A percentile compares a stretch with the other conserved stretches of the same genome.
phyloP scores from a whole-genome alignment of 352 stramenopile genomes.

The Pythium volutum region DNA sequence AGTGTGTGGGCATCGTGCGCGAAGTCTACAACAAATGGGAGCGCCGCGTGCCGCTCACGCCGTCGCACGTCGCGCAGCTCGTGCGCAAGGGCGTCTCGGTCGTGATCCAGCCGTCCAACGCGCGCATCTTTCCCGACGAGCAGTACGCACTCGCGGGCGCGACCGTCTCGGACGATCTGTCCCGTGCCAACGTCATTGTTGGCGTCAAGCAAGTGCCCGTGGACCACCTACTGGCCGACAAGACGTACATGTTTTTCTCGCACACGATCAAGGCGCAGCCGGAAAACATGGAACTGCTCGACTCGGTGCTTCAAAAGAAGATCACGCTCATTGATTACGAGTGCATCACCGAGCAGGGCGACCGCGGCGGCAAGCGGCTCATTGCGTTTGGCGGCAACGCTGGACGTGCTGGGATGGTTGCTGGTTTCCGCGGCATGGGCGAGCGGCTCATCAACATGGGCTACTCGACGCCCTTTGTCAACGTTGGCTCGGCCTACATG shows the following conservation, averaged over 20 bases:
- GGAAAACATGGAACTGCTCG: slow-evolving; percentile 95
- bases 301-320: slow-evolving; percentile 89
- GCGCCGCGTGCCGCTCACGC: slow-evolving; percentile 90
- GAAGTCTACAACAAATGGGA: slow-evolving; percentile 97
- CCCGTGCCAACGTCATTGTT: slow-evolving; percentile 88
- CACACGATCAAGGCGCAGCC: slow-evolving; percentile 97
- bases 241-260: slow-evolving; percentile 97
- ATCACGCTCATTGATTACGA: slow-evolving; percentile 97
- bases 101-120: slow-evolving; percentile 90
- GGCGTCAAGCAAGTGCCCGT: slow-evolving; percentile 94
- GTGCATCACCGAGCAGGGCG: slow-evolving; percentile 89
- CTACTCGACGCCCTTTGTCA: slow-evolving; percentile 94
- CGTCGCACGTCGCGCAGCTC: slow-evolving; percentile 85
- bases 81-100: slow-evolving; percentile 84
- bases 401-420: slow-evolving; percentile 93
- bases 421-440: slow-evolving; percentile 91
- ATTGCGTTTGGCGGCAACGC: slow-evolving; percentile 95
- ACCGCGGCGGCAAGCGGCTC: slow-evolving; percentile 74
- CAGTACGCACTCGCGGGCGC: slow-evolving; percentile 91
- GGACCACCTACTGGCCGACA: slow-evolving; percentile 80
- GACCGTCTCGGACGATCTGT: slow-evolving; percentile 87
- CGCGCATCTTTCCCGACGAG: slow-evolving; percentile 92
- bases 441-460: slow-evolving; percentile 91
- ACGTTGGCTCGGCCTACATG: slow-evolving; percentile 93
- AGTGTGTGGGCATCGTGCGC: slow-evolving; percentile 89